Evolutionary conservation across 75 land plant species (phyloP), one percentile per base, ranked within the genome.

Genomic region (Picea glauca): DNA sequence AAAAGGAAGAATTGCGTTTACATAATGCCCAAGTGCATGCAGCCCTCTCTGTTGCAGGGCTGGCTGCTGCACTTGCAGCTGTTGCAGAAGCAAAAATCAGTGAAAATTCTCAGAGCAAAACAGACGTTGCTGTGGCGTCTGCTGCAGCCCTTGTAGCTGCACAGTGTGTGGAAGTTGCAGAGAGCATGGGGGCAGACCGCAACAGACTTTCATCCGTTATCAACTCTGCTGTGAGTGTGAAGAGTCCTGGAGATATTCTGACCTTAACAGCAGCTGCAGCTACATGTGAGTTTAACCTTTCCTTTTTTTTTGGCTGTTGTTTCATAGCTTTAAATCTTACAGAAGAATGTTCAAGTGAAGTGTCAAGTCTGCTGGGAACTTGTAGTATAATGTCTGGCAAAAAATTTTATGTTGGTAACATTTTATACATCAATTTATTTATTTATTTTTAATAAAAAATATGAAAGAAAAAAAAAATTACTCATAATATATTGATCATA

Each of bases 21-120:
- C 88, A 88, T 35, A 95, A 78, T 74, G 95, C 98, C 11, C 92
- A 95, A 58, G 86, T 93, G 32, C 98, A 95, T 80, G 98, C 96
- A 31, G 98, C 98, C 9, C 74, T 93, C 32, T 91, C 98, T 23
- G 88, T 95, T 62, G 98, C 98, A 54, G 96, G 98, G 1, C 86
- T 95, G n/a, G 98, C 98, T n/a, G 96, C 98, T 1, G 96, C 94
- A 18, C 88, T 95, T 11, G 98, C 98, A 33, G 98, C 98, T 15
- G 80, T 95, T 58, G 93, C 98, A 26, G 94, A 94, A 5, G 89
- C 92, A 33, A 88, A 82, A 12, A 80, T 90, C 11, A 78, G 76
- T n/a, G 54, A 75, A 30, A 76, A 78, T 18, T 54, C 78, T 13
- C 46, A 60, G 70, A 33, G 58, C 13, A 80, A 75, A 11, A 26